Evolutionary conservation across 2,329 filamentous ascomycete species (phyloP).

Genomic region (Trichoderma simmonsii): DNA sequence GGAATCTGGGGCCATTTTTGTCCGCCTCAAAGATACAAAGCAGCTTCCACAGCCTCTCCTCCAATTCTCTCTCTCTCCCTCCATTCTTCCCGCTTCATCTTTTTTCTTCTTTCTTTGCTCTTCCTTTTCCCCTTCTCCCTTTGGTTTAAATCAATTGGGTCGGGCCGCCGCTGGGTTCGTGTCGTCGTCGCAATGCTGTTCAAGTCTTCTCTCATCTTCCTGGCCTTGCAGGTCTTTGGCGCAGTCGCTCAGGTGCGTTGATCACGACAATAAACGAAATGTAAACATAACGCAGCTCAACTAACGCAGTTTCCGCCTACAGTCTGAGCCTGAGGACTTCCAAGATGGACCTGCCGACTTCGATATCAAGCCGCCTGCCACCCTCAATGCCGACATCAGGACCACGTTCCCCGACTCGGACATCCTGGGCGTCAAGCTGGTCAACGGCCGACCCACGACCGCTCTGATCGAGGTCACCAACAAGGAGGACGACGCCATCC

Average conservation of each 20-base stretch:
- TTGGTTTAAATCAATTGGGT: conserved; percentile 14
- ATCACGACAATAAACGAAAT: neutral
- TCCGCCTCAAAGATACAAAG: neutral
- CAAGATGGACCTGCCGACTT: neutral
- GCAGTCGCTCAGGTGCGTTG: conserved; percentile 59
- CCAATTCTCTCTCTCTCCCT: neutral
- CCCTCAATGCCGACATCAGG: conserved; percentile 61
- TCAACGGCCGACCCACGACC: conserved; percentile 86
- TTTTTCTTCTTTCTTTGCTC: conserved; percentile 1
- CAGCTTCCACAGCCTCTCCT: conserved; percentile 5
- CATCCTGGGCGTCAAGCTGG: conserved; percentile 90
- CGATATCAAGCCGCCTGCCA: conserved; percentile 19
- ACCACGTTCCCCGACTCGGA: conserved; percentile 67
- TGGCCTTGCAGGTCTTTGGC: conserved; percentile 66
- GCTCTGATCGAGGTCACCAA: conserved; percentile 81
- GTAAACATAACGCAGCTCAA: neutral
- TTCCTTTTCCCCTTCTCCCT: neutral
- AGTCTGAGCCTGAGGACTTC: conserved; percentile 1
- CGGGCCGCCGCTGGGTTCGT: conserved; percentile 12
- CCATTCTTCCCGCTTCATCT: neutral
- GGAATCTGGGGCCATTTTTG: neutral
- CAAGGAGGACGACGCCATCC: conserved; percentile 72
- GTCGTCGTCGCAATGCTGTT: conserved; percentile 60
- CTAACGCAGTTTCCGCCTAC: neutral
- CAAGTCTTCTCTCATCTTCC: conserved; percentile 67